phyloP scores from a whole-genome alignment of 2,329 filamentous ascomycete genomes.

The Microsporum ferrugineum region DNA sequence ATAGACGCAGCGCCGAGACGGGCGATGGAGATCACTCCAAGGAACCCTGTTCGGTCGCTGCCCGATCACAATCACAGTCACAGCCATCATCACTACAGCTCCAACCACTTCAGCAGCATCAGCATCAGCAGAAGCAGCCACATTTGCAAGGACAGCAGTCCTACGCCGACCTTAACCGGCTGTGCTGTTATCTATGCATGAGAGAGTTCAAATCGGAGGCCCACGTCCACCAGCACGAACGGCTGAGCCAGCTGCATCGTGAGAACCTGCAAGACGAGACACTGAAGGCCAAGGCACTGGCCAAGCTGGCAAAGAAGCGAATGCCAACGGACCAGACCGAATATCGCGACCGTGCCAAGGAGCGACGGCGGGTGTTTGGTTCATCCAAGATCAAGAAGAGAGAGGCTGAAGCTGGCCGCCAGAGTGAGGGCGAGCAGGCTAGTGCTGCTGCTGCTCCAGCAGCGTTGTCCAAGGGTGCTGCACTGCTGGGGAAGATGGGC shows the following conservation, averaged over 20 bases:
- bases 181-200: constrained; percentile 52
- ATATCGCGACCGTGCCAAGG: constrained; percentile 38
- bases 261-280: constrained; percentile 44
- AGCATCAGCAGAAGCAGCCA: constrained; percentile 21
- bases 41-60: background rate
- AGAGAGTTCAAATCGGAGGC: constrained; percentile 45
- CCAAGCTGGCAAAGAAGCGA: constrained; percentile 35
- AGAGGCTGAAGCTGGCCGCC: constrained; percentile 17
- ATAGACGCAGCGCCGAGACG: constrained; percentile 17
- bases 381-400: constrained; percentile 26
- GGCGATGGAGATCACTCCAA: constrained; percentile 13
- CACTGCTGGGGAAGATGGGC: constrained; percentile 42
- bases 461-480: constrained; percentile 38
- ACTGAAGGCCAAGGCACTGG: constrained; percentile 31
- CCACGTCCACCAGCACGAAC: constrained; percentile 50
- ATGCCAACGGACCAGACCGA: constrained; percentile 27
- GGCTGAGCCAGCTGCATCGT: constrained; percentile 46
- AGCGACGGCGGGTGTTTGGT: constrained; percentile 37
- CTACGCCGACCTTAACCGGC: constrained; percentile 48
- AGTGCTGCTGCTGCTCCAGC: constrained; percentile 18
- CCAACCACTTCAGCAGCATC: constrained; percentile 18
- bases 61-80: constrained; percentile 10
- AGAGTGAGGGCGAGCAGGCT: constrained; percentile 12
- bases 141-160: constrained; percentile 37
- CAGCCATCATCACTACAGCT: constrained; percentile 8